These are phyloP conservation scores for Malassezia sympodialis DNA, from an alignment of 1,284 basidiomycete species.

Conservation along the genomic window DNA sequence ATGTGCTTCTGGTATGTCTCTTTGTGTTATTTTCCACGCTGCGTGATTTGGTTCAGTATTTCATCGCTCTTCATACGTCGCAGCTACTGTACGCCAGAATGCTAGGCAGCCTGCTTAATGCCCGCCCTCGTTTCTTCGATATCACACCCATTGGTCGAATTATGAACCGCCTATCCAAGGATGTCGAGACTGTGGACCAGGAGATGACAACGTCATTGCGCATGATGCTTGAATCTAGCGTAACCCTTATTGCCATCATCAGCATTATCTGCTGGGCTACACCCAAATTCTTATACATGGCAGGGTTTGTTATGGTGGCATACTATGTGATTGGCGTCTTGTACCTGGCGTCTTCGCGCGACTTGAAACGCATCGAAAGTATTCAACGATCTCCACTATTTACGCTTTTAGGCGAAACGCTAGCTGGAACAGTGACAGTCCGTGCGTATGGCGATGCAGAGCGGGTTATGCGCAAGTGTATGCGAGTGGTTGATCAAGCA, in stretches of 20 bases:
- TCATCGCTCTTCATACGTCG: constrained; percentile 36
- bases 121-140: constrained; percentile 51
- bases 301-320: constrained; percentile 14
- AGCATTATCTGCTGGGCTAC: constrained; percentile 37
- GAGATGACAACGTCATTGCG: constrained; percentile 28
- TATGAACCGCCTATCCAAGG: constrained; percentile 47
- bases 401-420: constrained; percentile 53
- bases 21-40: constrained; percentile 33
- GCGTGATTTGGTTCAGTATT: constrained; percentile 33
- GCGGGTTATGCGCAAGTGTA: constrained; percentile 56
- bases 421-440: constrained; percentile 66
- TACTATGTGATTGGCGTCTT: constrained; percentile 23
- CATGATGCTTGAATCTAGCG: constrained; percentile 19
- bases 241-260: constrained; percentile 23
- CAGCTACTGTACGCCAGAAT: constrained; percentile 51
- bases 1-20: constrained; percentile 25
- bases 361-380: constrained; percentile 28
- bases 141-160: constrained; percentile 45
- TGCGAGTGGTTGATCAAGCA: constrained; percentile 51
- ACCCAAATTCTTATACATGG: constrained; percentile 20
- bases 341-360: constrained; percentile 25
- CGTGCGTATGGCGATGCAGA: constrained; percentile 67
- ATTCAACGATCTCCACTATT: constrained; percentile 26
- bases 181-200: constrained; percentile 46
- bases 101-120: constrained; percentile 74